A percentile compares a stretch with the other conserved stretches of the same genome.
Conservation (phyloP, 1,284 basidiomycete species). For the Limonomyces culmigenus region DNA sequence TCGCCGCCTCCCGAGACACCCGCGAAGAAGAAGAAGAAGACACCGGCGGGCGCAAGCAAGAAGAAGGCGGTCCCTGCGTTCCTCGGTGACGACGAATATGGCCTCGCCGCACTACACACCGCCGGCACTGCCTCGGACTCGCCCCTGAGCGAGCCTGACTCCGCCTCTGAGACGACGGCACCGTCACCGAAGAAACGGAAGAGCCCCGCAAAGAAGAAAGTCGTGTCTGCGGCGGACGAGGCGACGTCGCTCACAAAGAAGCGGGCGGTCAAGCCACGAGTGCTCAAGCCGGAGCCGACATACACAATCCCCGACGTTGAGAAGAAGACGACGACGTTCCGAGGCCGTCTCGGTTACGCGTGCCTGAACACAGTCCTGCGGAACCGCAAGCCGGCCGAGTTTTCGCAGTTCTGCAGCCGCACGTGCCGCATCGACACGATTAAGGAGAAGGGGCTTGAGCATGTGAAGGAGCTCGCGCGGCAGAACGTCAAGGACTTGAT, state of each 20-base stretch:
- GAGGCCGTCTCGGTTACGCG: slow-evolving; percentile 63
- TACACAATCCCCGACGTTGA: slow-evolving; percentile 61
- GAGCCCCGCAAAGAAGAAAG: not conserved
- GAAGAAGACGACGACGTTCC: slow-evolving; percentile 46
- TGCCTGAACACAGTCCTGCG: slow-evolving; percentile 76
- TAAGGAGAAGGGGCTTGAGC: slow-evolving; percentile 66
- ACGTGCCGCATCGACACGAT: slow-evolving; percentile 63
- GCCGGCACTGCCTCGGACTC: too few relatives aligned
- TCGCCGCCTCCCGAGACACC: too few relatives aligned
- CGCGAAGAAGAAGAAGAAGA: too few relatives aligned
- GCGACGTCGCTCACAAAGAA: not conserved
- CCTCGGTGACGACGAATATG: too few relatives aligned
- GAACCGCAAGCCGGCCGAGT: slow-evolving; percentile 40
- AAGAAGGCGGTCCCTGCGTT: too few relatives aligned
- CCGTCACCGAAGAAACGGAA: not conserved
- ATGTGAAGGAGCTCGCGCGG: slow-evolving; percentile 62
- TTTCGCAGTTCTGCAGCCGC: slow-evolving; percentile 59
- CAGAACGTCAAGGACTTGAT: slow-evolving; percentile 61
- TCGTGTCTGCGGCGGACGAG: not conserved
- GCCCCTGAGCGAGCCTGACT: too few relatives aligned
- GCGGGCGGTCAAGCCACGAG: not conserved
- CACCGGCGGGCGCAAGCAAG: too few relatives aligned
- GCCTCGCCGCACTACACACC: too few relatives aligned
- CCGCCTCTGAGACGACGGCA: too few relatives aligned
- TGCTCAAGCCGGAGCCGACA: slow-evolving; percentile 11